Percentiles rank a stretch among this genome's conserved stretches.
phyloP scores from a whole-genome alignment of 169 alveolate genomes.

The Plasmodium cynomolgi region DNA sequence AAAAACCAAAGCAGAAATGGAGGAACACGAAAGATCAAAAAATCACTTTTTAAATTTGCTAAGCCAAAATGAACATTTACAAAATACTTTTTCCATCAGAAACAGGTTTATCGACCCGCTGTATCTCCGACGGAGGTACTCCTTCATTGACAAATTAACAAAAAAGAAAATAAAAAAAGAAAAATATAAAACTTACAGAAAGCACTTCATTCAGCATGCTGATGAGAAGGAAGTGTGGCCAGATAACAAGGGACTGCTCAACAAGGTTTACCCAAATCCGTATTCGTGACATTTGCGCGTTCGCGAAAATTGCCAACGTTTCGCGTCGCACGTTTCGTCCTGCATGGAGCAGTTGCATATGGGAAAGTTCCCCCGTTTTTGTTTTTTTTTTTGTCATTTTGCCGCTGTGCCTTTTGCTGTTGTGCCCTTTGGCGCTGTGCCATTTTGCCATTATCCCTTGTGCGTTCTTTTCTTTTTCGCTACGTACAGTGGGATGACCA shows the following conservation, averaged over 20 bases:
- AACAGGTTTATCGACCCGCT: slow-evolving; percentile 83
- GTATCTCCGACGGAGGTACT: slow-evolving; percentile 83
- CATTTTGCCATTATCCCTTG: neutral
- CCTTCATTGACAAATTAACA: slow-evolving; percentile 81
- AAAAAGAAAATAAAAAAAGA: slow-evolving; percentile 83
- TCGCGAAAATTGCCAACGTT: neutral
- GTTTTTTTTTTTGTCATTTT: no score
- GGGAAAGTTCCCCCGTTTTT: neutral
- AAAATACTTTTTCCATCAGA: slow-evolving; percentile 68
- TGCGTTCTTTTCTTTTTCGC: neutral
- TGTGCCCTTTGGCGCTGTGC: neutral
- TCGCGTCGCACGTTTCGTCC: neutral
- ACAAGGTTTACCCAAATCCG: slow-evolving; percentile 82
- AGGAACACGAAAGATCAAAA: slow-evolving; percentile 54
- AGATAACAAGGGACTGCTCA: slow-evolving; percentile 84
- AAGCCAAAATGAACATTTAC: slow-evolving; percentile 57
- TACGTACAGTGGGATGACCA: neutral
- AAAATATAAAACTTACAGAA: slow-evolving; percentile 80
- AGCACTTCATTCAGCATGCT: slow-evolving; percentile 83
- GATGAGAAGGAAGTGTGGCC: slow-evolving; percentile 86
- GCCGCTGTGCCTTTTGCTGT: neutral
- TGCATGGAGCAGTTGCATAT: neutral
- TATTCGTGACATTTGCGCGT: slow-evolving; percentile 11
- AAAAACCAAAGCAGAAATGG: slow-evolving; percentile 24
- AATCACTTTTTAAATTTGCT: slow-evolving; percentile 25